Conservation (phyloP, 2,329 filamentous ascomycete genomes). For the Nemania sp. region DNA sequence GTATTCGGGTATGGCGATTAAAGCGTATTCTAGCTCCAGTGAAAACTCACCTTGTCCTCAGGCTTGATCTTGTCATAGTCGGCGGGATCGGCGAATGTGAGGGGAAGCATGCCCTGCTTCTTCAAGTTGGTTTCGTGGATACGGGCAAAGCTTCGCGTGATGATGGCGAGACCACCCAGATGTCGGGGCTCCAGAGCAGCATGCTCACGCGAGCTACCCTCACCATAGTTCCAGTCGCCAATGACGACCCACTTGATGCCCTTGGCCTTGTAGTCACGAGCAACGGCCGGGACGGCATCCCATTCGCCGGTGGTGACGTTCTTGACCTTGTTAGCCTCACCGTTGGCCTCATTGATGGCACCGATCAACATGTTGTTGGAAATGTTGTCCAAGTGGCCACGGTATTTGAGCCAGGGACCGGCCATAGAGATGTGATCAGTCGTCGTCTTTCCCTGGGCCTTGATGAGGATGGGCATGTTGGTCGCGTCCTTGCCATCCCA, state of each 20-base stretch:
- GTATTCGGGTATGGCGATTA: neutral
- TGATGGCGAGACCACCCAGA: slow-evolving; percentile 95
- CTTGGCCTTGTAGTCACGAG: slow-evolving; percentile 98
- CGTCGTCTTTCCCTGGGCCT: slow-evolving; percentile 94
- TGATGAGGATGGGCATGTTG: slow-evolving; percentile 91
- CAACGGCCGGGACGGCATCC: slow-evolving; percentile 88
- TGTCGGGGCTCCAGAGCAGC: slow-evolving; percentile 97
- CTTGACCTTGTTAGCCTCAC: slow-evolving; percentile 96
- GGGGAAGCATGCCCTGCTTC: slow-evolving; percentile 99
- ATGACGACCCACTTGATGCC: slow-evolving; percentile 96
- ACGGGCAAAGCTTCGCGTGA: slow-evolving; percentile 93
- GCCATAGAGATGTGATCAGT: slow-evolving; percentile 98
- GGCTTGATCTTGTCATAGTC: slow-evolving; percentile 98
- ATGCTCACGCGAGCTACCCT: slow-evolving; percentile 97
- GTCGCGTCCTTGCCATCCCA: slow-evolving; percentile 93
- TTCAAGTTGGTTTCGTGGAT: slow-evolving; percentile 99
- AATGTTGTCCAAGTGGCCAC: slow-evolving; percentile 98
- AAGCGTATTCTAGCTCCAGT: neutral
- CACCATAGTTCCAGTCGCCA: slow-evolving; percentile 99
- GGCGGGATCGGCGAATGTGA: slow-evolving; percentile 91
- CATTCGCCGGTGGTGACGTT: slow-evolving; percentile 84
- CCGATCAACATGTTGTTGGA: slow-evolving; percentile 99
- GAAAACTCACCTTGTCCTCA: slow-evolving; percentile 71
- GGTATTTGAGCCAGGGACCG: slow-evolving; percentile 97
- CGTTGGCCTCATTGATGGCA: slow-evolving; percentile 94